Evolutionary conservation across 148 eudicot species (phyloP), one percentile per base, ranked within the genome.

Genomic region (Tetragonia tetragonoides): DNA sequence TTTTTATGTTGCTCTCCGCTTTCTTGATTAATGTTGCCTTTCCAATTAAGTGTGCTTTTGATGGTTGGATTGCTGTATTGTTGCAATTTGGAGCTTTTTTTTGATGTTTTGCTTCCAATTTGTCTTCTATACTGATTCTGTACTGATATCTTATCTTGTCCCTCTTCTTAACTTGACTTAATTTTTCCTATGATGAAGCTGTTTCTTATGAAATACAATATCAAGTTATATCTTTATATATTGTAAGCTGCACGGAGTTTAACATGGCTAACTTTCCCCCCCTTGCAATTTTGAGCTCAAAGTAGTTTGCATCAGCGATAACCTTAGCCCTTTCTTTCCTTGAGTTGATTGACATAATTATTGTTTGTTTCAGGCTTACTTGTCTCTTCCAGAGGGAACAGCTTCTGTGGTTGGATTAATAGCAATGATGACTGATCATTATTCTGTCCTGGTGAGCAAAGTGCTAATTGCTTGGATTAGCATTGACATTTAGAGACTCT

Each of bases 341-440:
- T 39, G 28, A 51, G 28, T 61, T 75, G 21, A 75, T 70, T 70
- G 70, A 77, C 62, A 65, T 70, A 39, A 61, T 72, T 18, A 3
- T 77, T 78, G 39, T 73, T 9, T 79, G 23, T 74, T 74, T 66
- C 90, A 96, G 99, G 99, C 99, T 66, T 96, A 96, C 82, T 88
- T 96, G 79, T 93, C 99, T 80, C 95, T 96, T 82, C 99, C 99
- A 17, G 98, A 96, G 81, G 99, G 99, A 47, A 96, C 98, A 82
- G 99, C 99, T 82, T 96, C 99, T 73, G 98, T 94, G 56, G 92
- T 87, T 85, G 99, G 99, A 75, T 81, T 96, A 74, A 90, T 91
- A 77, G 99, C 99, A 42, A 96, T 96, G 99, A 92, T 96, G 98
- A 89, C 97, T 21, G 99, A 96, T 86, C 93, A 93, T 87, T 96